Conservation (phyloP, 176 grass and related monocot species). For the Musa beccarii region DNA sequence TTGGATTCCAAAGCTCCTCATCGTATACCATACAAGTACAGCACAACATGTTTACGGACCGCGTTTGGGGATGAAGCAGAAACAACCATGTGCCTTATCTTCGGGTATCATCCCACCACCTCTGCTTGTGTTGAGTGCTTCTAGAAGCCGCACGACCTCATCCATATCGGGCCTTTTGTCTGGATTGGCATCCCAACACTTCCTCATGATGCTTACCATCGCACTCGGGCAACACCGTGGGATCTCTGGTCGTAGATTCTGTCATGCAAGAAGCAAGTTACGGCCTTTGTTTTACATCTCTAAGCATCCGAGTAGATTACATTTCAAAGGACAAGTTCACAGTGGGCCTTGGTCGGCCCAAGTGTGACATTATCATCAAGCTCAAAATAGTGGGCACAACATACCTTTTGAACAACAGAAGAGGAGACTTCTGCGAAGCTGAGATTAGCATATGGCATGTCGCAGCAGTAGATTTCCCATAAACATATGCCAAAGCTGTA, state of each 20-base stretch:
- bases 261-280: neutral
- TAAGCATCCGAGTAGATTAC: too few relatives aligned
- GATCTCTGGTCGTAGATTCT: constrained; percentile 4
- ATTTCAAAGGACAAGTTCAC: too few relatives aligned
- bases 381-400: neutral
- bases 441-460: constrained; percentile 8
- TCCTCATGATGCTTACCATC: neutral
- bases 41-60: neutral
- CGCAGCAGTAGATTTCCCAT: constrained; percentile 5
- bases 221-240: neutral
- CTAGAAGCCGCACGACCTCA: neutral
- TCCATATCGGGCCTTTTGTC: neutral
- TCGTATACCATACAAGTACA: too few relatives aligned
- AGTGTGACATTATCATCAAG: neutral
- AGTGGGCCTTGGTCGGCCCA: neutral
- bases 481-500: constrained; percentile 15
- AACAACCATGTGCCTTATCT: neutral
- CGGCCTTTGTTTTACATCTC: neutral
- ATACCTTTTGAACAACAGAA: neutral
- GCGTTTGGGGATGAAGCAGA: neutral
- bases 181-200: constrained; percentile 8
- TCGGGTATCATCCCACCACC: constrained; percentile 2
- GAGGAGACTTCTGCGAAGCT: constrained; percentile 2
- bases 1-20: too few relatives aligned
- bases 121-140: neutral